Conservation (phyloP, 192 early-diverging fungal species). For the Coemansia sp. region DNA sequence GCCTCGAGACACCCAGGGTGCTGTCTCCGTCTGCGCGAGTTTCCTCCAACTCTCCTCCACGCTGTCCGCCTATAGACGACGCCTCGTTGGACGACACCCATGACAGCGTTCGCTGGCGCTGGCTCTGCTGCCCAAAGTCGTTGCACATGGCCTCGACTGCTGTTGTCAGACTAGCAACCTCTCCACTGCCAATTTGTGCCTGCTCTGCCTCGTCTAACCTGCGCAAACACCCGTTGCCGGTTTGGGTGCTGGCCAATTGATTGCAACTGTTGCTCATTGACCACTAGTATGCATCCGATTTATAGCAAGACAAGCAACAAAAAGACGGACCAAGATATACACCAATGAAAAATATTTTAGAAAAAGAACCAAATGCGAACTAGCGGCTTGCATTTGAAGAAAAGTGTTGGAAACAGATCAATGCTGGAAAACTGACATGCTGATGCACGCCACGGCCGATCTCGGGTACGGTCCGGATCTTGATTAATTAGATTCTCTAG, state of each 20-base stretch:
- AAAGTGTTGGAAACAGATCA: not conserved
- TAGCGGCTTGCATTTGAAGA: conserved; percentile 1
- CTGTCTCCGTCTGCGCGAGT: not conserved
- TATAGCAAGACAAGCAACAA: not conserved
- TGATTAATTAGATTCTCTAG: not conserved
- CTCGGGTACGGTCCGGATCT: not conserved
- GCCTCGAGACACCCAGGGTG: conserved; percentile 7
- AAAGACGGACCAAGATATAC: too few species aligned
- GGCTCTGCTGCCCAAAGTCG: conserved; percentile 24
- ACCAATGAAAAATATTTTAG: not conserved
- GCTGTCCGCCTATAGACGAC: not conserved
- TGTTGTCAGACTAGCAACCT: conserved; percentile 1
- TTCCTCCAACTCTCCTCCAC: not conserved
- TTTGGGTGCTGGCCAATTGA: not conserved
- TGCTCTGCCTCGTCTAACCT: not conserved
- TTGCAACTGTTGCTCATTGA: conserved; percentile 8
- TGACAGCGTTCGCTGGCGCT: conserved; percentile 33
- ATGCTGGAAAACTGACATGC: not conserved
- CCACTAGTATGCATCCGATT: conserved; percentile 1
- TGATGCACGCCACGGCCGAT: not conserved
- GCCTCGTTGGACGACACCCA: conserved; percentile 38
- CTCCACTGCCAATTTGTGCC: not conserved
- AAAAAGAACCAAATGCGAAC: not conserved
- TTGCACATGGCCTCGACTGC: conserved; percentile 23
- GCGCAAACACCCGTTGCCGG: not conserved